Conservation (phyloP, 2,329 filamentous ascomycete species). For the Lachnellula cervina region DNA sequence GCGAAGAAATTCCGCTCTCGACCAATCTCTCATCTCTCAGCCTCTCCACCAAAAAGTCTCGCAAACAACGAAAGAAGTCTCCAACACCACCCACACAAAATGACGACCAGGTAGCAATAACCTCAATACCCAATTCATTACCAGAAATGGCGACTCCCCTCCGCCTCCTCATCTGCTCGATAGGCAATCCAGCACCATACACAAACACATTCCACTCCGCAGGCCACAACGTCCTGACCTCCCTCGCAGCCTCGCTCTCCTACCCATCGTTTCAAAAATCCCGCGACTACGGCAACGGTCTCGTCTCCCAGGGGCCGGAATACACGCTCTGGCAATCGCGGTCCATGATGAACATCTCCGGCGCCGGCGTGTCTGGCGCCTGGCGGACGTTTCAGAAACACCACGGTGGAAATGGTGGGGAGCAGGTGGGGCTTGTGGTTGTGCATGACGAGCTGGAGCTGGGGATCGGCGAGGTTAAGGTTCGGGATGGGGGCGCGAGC, state of each 20-base stretch:
- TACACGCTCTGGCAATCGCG: conserved; percentile 71
- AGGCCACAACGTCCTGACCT: conserved; percentile 71
- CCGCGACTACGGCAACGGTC: conserved; percentile 44
- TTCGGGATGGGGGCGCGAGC: conserved; percentile 59
- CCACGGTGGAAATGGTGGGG: conserved; percentile 29
- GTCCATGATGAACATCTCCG: conserved; percentile 79
- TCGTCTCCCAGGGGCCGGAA: conserved; percentile 42
- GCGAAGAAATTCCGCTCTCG: background rate
- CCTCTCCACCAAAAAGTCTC: conserved; percentile 3
- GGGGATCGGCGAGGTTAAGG: conserved; percentile 60
- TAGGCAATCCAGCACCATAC: conserved; percentile 79
- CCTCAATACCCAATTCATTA: background rate
- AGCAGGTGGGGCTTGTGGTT: conserved; percentile 57
- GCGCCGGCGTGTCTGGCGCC: conserved; percentile 61
- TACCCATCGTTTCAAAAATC: conserved; percentile 44
- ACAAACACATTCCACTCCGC: conserved; percentile 79
- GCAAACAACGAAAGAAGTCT: conserved; percentile 1
- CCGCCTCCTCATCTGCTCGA: conserved; percentile 72
- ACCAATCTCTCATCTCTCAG: background rate
- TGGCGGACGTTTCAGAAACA: conserved; percentile 54
- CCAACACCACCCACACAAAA: background rate
- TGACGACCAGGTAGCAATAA: background rate
- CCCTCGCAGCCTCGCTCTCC: conserved; percentile 38
- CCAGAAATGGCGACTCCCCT: conserved; percentile 23
- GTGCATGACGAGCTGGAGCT: conserved; percentile 87